A percentile compares a stretch with the other conserved stretches of the same genome.
Conservation (phyloP, 2,329 filamentous ascomycete genomes). For the Lasiodiplodia sp. region DNA sequence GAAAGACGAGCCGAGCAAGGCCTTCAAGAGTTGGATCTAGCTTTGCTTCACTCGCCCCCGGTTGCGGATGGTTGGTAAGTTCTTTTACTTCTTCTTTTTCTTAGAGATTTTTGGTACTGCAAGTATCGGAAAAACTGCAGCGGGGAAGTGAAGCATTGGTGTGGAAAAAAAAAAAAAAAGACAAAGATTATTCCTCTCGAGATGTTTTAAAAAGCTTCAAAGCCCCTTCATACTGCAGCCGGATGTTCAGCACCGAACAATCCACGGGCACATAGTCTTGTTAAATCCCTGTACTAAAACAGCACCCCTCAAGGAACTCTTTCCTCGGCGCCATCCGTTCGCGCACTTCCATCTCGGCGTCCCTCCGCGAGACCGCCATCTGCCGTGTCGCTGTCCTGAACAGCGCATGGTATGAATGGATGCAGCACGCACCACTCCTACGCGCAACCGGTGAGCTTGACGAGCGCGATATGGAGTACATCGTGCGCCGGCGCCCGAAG, state of each 20-base stretch:
- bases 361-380: constrained; percentile 78
- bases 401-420: constrained; percentile 85
- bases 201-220: background rate
- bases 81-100: background rate
- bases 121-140: too few species aligned
- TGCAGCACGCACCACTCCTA: constrained; percentile 74
- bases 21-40: constrained; percentile 61
- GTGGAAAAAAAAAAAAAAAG: too few species aligned
- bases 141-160: too few species aligned
- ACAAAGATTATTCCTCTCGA: too few species aligned
- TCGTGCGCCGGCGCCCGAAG: constrained; percentile 31
- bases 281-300: background rate
- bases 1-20: constrained; percentile 58
- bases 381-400: constrained; percentile 83
- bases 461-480: constrained; percentile 52
- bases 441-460: constrained; percentile 65
- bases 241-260: too few species aligned
- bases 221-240: too few species aligned
- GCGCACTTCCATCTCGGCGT: constrained; percentile 56
- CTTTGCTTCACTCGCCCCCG: constrained; percentile 62
- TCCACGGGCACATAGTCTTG: background rate
- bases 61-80: constrained; percentile 62
- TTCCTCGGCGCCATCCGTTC: constrained; percentile 65
- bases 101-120: too few species aligned
- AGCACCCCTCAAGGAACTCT: constrained; percentile 51